Percentiles rank a stretch among this genome's conserved stretches.
Evolutionary conservation across 2,329 filamentous ascomycete species (phyloP).

Genomic region (Diaporthe sp.): DNA sequence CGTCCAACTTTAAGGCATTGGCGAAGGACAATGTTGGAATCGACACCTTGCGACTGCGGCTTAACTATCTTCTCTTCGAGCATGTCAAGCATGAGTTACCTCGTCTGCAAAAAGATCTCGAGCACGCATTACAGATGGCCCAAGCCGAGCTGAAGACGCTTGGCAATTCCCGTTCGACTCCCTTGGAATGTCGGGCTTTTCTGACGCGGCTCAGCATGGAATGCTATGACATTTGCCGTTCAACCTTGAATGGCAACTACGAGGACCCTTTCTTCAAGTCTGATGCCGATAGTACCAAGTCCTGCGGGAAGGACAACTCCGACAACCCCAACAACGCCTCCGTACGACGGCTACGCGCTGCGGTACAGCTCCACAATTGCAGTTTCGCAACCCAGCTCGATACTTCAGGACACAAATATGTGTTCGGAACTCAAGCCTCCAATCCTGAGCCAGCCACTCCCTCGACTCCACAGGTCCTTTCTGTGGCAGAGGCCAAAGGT

Average conservation of each 20-base stretch:
- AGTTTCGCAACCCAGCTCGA: not conserved
- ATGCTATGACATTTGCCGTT: conserved; percentile 9
- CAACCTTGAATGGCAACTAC: conserved; percentile 15
- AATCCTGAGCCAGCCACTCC: too few species aligned
- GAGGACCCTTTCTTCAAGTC: not conserved
- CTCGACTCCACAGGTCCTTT: not conserved
- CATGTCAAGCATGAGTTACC: conserved; percentile 25
- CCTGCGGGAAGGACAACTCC: too few species aligned
- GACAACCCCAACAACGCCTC: not conserved
- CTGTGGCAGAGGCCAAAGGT: not conserved
- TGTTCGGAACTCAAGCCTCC: not conserved
- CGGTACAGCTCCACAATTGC: not conserved
- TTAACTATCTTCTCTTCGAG: conserved; percentile 19
- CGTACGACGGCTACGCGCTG: not conserved
- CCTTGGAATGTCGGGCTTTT: not conserved
- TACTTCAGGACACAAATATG: not conserved
- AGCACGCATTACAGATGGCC: not conserved
- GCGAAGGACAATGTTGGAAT: conserved; percentile 19
- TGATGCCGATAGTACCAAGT: too few species aligned
- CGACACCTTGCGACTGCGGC: not conserved
- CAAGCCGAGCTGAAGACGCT: not conserved
- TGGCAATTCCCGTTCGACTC: not conserved
- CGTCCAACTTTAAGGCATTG: not conserved
- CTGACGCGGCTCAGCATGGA: conserved; percentile 25
- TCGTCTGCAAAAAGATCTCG: not conserved